Base-by-base conservation (phyloP, 1,284 basidiomycete genomes). In the Ganoderma leucocontextum region DNA sequence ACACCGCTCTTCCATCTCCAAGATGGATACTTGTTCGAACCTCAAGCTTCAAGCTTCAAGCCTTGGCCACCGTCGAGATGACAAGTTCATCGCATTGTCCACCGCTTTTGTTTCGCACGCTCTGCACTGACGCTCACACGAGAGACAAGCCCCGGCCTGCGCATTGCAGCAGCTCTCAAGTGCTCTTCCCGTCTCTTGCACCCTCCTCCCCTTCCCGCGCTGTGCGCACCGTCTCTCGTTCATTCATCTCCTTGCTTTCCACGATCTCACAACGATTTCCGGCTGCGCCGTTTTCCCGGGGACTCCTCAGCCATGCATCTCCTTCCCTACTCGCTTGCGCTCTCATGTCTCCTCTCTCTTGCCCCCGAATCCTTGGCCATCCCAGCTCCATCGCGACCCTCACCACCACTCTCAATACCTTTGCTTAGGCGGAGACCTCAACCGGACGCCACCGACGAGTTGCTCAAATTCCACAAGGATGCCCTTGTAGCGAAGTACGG, bases 401-500 rank as follows among this genome's bases (percentile, higher is more conserved):
- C 69, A 17, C 33, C 63, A 9, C 67, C 68, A 44, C 70, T 73
- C 29, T 71, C 75, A 6, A 76, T 78, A 55, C 64, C 67, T 2
- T 72, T 78, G 42, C 35, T 69, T 3, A 73, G 77, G 25, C 72
- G 60, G 36, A 63, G 52, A 8, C 61, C 66, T 10, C 63, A 61
- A 42, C 64, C 67, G 17, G 74, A 66, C 58, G 33, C 70, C 7
- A 70, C 64, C 12, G 58, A 60, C 22, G 65, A 72, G 2, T 75
- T 74, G 73, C 65, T 75, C 15, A 63, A 71, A 60, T 65, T 55
- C 25, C 77, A 78, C 64, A 77, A 73, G 65, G 73, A 68, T 10
- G 64, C 65, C 5, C 67, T 78, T 6, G 73, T 76, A 33, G 63
- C 67, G 22, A 80, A 80, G 73, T 80, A 79, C 63, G 75, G 77